Percentiles rank a stretch among this genome's conserved stretches.
These are phyloP conservation scores for Aspergillus oerlinghausenensis DNA, from an alignment of 2,329 filamentous ascomycete genomes.

Conservation along the genomic window DNA sequence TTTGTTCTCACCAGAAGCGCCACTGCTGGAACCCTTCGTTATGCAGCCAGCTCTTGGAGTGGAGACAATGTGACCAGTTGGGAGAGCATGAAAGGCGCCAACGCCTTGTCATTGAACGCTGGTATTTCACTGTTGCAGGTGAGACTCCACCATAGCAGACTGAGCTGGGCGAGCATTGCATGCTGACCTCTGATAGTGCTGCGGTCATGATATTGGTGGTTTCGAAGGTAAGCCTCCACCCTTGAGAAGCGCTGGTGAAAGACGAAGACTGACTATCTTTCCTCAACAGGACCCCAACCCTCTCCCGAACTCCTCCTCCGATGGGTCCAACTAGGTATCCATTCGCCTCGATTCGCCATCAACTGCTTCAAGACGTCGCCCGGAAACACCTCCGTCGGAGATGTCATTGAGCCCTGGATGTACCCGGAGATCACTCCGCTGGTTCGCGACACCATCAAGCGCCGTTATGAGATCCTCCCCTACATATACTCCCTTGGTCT, in stretches of 20 bases:
- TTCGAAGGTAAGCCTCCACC: constrained; percentile 55
- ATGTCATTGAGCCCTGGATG: constrained; percentile 76
- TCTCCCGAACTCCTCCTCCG: constrained; percentile 65
- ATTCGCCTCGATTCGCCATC: constrained; percentile 68
- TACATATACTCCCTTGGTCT: constrained; percentile 66
- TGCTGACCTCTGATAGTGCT: constrained; percentile 43
- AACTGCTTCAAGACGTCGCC: constrained; percentile 73
- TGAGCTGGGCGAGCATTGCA: neutral
- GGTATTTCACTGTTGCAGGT: constrained; percentile 64
- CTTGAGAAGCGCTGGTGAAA: neutral
- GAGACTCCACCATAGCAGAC: constrained; percentile 6
- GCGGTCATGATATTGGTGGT: constrained; percentile 70
- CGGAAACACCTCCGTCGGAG: constrained; percentile 61
- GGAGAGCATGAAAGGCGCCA: constrained; percentile 68
- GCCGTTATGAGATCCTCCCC: constrained; percentile 67
- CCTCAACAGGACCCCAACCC: constrained; percentile 52
- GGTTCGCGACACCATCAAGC: constrained; percentile 61
- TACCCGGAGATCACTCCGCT: constrained; percentile 62
- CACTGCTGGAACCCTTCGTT: constrained; percentile 65
- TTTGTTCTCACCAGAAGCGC: constrained; percentile 68
- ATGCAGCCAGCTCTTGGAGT: constrained; percentile 68
- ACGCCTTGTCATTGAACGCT: constrained; percentile 63
- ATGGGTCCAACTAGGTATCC: constrained; percentile 68
- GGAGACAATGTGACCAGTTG: constrained; percentile 72
- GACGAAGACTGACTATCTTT: neutral